Evolutionary conservation across 2,329 filamentous ascomycete genomes (phyloP).

Genomic region (Cladophialophora chaetospira): DNA sequence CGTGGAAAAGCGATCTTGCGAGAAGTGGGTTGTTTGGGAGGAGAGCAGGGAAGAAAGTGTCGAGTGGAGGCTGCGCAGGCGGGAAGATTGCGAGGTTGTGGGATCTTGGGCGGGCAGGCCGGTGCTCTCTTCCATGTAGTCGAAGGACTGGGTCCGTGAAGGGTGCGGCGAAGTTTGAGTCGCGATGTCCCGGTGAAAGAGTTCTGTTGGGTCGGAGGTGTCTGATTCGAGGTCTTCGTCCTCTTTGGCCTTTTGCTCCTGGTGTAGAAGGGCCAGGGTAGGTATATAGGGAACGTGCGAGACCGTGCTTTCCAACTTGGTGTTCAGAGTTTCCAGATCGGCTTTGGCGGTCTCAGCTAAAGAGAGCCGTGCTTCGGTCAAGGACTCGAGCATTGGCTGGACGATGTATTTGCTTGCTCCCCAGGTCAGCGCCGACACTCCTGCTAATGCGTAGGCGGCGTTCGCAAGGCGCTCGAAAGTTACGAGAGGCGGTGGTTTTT

Average conservation of each 20-base stretch:
- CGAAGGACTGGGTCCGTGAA: conserved; percentile 41
- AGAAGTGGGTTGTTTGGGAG: conserved; percentile 45
- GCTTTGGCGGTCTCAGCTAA: conserved; percentile 54
- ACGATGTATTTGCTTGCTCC: conserved; percentile 39
- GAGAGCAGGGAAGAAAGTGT: conserved; percentile 55
- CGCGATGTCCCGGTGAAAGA: conserved; percentile 65
- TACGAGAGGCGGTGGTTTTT: conserved; percentile 62
- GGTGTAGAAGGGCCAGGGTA: conserved; percentile 15
- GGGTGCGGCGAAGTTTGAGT: conserved; percentile 60
- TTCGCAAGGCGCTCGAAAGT: conserved; percentile 59
- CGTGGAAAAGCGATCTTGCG: conserved; percentile 34
- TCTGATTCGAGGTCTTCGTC: conserved; percentile 52
- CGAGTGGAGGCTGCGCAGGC: conserved; percentile 50
- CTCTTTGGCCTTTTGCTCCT: conserved; percentile 36
- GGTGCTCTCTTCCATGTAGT: conserved; percentile 28
- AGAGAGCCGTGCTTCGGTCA: conserved; percentile 60
- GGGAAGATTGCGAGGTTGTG: conserved; percentile 26
- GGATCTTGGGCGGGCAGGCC: conserved; percentile 16
- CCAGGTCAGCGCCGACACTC: conserved; percentile 58
- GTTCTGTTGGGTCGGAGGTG: conserved; percentile 62
- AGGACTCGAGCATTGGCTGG: conserved; percentile 33
- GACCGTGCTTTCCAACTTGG: conserved; percentile 55
- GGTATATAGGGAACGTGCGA: conserved; percentile 52
- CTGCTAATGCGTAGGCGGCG: conserved; percentile 59
- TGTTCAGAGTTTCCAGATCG: conserved; percentile 59